Percentiles rank a stretch among this genome's conserved stretches.
Conservation (phyloP, 164 flowering plant genomes). For the Stephania cephalantha region DNA sequence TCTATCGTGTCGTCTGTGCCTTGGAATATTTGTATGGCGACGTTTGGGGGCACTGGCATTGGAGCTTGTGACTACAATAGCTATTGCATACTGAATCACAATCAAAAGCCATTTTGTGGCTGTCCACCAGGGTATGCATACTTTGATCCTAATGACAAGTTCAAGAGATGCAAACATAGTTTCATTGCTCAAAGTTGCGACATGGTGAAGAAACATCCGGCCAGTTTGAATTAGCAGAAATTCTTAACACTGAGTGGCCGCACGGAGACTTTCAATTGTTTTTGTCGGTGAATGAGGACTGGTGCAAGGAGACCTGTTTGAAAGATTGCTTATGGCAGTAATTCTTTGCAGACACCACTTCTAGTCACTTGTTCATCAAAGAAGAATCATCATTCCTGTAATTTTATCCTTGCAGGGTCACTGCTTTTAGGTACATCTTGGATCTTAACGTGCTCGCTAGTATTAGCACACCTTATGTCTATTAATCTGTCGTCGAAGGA, state of each 20-base stretch:
- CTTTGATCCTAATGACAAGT: conserved; percentile 32
- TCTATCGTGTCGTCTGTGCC: conserved; percentile 13
- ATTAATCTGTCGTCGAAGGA: background rate
- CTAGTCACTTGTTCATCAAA: background rate
- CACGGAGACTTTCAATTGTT: background rate
- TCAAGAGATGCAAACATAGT: conserved; percentile 32
- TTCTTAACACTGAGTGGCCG: background rate
- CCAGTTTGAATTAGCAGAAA: background rate
- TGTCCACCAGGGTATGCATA: conserved; percentile 37
- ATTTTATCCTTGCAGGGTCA: background rate
- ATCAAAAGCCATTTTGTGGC: conserved; percentile 25
- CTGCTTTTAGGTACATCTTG: background rate
- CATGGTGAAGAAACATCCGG: background rate
- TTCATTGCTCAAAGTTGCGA: conserved; percentile 3
- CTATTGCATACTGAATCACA: conserved; percentile 29
- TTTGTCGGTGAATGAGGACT: background rate
- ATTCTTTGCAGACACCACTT: background rate
- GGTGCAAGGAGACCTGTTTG: conserved; percentile 5
- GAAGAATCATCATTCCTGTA: background rate
- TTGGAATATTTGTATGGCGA: conserved; percentile 22
- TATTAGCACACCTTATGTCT: background rate
- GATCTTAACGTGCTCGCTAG: background rate
- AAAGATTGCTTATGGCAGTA: background rate
- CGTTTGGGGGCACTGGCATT: conserved; percentile 10
- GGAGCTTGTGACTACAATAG: conserved; percentile 52